A percentile compares a stretch with the other conserved stretches of the same genome.
Evolutionary conservation across 2,329 filamentous ascomycete genomes (phyloP).

Genomic region (Arthroderma uncinatum): DNA sequence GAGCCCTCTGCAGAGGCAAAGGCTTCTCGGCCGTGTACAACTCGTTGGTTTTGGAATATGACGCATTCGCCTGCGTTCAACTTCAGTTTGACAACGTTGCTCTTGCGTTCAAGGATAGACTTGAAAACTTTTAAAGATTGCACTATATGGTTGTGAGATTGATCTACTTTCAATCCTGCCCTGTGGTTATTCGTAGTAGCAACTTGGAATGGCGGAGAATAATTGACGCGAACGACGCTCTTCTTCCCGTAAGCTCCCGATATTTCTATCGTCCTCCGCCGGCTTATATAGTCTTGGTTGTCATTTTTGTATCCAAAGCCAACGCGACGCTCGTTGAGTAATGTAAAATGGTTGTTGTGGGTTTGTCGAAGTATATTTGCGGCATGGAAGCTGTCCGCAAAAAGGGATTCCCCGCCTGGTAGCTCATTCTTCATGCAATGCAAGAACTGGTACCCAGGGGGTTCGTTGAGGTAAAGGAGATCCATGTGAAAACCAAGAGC

Average conservation of each 20-base stretch:
- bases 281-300: conserved; percentile 50
- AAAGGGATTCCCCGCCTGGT: conserved; percentile 72
- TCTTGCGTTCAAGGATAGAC: conserved; percentile 44
- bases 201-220: conserved; percentile 69
- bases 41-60: conserved; percentile 78
- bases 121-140: conserved; percentile 50
- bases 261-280: conserved; percentile 45
- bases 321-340: conserved; percentile 38
- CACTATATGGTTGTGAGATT: conserved; percentile 12
- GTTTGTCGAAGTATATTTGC: conserved; percentile 27
- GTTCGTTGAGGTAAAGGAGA: conserved; percentile 69
- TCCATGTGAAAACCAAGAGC: conserved; percentile 88
- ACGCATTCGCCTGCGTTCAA: conserved; percentile 75
- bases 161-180: not conserved
- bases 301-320: conserved; percentile 59
- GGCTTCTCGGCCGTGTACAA: conserved; percentile 69
- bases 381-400: conserved; percentile 62
- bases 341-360: conserved; percentile 14
- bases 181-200: conserved; percentile 1
- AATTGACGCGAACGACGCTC: conserved; percentile 43
- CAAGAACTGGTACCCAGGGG: conserved; percentile 73
- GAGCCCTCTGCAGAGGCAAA: conserved; percentile 46
- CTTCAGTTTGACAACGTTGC: conserved; percentile 57
- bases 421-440: conserved; percentile 78
- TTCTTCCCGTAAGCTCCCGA: conserved; percentile 2